Evolutionary conservation across 176 grass and related monocot genomes (phyloP).

Genomic region (Hsuehochloa calcarea): DNA sequence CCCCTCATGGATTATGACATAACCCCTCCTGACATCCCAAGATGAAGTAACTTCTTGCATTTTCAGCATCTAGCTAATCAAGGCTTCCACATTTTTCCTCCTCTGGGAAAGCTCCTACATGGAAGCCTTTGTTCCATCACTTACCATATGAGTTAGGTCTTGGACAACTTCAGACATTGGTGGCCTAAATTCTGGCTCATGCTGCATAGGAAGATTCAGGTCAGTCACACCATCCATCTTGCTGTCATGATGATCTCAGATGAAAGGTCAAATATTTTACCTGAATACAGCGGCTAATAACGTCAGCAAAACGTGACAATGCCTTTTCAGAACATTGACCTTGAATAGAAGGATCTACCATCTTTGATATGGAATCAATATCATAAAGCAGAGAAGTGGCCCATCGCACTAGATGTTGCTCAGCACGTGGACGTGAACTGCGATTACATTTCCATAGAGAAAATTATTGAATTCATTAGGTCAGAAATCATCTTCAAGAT

Average conservation of each 20-base stretch:
- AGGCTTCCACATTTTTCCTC: neutral
- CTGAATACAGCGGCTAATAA: constrained; percentile 92
- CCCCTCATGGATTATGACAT: neutral
- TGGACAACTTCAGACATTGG: constrained; percentile 92
- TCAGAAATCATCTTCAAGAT: constrained; percentile 19
- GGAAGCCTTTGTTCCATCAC: constrained; percentile 43
- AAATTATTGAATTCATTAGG: neutral
- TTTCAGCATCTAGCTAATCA: neutral
- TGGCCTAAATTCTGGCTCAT: constrained; percentile 80
- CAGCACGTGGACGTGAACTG: constrained; percentile 75
- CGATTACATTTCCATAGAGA: constrained; percentile 22
- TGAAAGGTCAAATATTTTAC: constrained; percentile 35
- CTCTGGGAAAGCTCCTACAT: constrained; percentile 36
- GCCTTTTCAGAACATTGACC: constrained; percentile 82
- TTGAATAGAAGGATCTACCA: constrained; percentile 83
- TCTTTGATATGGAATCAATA: constrained; percentile 71
- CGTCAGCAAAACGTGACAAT: constrained; percentile 74
- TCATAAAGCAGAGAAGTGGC: constrained; percentile 81
- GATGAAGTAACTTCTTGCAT: neutral
- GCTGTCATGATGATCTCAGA: neutral
- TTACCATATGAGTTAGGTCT: constrained; percentile 69
- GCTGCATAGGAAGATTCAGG: constrained; percentile 35
- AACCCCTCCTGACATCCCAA: neutral
- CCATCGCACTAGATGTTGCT: constrained; percentile 96
- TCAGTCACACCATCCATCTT: neutral